Base-by-base conservation (phyloP, 202 grass and related monocot species). In the Schoenoplectus tabernaemontani region DNA sequence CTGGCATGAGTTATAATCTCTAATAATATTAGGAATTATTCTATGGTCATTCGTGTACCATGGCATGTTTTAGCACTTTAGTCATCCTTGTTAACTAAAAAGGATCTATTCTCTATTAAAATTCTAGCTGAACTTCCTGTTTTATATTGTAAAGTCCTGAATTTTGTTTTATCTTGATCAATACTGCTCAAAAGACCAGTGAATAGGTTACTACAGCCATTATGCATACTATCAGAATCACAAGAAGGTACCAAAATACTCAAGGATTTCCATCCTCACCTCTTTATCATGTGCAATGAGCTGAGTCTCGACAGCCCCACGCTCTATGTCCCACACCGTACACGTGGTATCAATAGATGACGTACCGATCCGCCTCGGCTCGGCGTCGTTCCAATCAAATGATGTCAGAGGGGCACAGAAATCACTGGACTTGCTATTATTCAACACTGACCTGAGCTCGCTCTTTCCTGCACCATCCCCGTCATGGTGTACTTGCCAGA, bases 271-370 rank as follows among this genome's bases (percentile, higher is more conserved):
- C 47, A 32, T 75, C 70, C 70, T 80, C 60, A 80, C 93, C 83
- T 92, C 93, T 84, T 97, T 97, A 82, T 97, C 93, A 85, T 97
- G 93, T n/a, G 93, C 93, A 88, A 97, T 97, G 85, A 93, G 93
- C 83, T 97, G 93, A 70, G 93, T 97, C 85, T 97, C 93, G 5
- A 97, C 83, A 83, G 76, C 93, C 10, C 89, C 93, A 70, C 87
- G 93, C 5, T 97, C 93, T 43, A 97, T 82, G 85, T 97, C 93
- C 93, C 93, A 97, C 68, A 97, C 83, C 42, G 93, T 93, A 83
- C 89, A 93, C 79, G 93, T 97, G 76, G 91, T 97, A 87, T 97
- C 93, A 79, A 97, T 97, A 62, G 93, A 97, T 0, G 91, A 92
- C 58, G 91, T 97, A 2, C 84, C 89, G 72, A 93, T 86, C 60